A percentile compares a stretch with the other conserved stretches of the same genome.
These are phyloP conservation scores for Serendipita vermifera DNA, from an alignment of 768 basidiomycete genomes.

Conservation along the genomic window DNA sequence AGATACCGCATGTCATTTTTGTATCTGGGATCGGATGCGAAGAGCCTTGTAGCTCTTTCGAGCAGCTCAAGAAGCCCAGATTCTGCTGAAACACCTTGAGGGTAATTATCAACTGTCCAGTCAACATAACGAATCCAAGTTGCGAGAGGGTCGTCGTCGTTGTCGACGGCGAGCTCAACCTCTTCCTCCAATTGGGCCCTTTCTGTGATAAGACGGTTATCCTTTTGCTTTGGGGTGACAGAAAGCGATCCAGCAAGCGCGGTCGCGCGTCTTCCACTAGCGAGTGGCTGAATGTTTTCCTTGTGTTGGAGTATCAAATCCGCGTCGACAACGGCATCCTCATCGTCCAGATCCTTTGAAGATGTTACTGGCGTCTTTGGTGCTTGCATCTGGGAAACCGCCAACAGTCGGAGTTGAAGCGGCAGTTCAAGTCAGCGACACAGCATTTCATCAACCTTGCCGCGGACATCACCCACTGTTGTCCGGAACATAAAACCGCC, in stretches of 20 bases:
- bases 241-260: constrained; percentile 59
- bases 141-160: constrained; percentile 71
- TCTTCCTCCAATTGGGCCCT: constrained; percentile 26
- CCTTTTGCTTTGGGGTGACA: constrained; percentile 66
- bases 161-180: constrained; percentile 34
- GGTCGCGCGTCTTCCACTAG: constrained; percentile 64
- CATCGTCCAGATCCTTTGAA: neutral
- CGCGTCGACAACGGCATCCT: constrained; percentile 50
- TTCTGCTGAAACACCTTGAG: constrained; percentile 49
- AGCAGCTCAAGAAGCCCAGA: constrained; percentile 72
- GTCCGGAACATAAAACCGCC: too few relatives aligned
- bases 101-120: constrained; percentile 81
- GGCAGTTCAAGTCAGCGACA: too few relatives aligned
- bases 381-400: constrained; percentile 3
- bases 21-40: constrained; percentile 73
- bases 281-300: constrained; percentile 77
- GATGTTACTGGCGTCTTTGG: neutral
- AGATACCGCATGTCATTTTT: constrained; percentile 76
- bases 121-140: constrained; percentile 77
- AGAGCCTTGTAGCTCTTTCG: constrained; percentile 69
- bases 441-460: too few relatives aligned
- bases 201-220: constrained; percentile 46
- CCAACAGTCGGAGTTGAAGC: too few relatives aligned
- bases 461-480: too few relatives aligned
- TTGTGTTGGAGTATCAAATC: constrained; percentile 73